Conservation (phyloP, 768 basidiomycete genomes). For the Mycena venus region DNA sequence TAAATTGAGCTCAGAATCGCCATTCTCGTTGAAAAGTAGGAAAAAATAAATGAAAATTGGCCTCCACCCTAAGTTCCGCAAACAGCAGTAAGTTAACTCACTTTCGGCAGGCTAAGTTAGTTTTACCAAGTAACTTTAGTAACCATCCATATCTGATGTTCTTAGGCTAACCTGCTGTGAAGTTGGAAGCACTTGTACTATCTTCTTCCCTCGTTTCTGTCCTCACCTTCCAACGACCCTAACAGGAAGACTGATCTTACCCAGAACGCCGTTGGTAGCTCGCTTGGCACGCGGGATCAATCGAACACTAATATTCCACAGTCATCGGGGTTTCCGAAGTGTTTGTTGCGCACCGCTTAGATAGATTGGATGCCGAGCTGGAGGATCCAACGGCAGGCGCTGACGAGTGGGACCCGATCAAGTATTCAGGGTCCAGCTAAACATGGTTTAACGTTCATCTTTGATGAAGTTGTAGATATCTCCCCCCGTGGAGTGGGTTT, state of each 20-base stretch:
- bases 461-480: slow-evolving; percentile 1
- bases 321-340: background rate
- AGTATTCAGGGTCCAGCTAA: background rate
- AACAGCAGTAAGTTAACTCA: no score
- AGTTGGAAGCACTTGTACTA: no score
- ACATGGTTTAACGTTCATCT: background rate
- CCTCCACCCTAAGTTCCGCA: no score
- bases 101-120: no score
- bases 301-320: background rate
- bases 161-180: no score
- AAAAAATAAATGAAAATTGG: no score
- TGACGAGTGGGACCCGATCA: background rate
- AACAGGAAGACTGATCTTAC: background rate
- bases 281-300: background rate
- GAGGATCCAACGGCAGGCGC: background rate
- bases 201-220: no score
- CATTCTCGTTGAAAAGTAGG: no score
- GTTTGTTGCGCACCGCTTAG: background rate
- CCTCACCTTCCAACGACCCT: no score
- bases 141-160: no score
- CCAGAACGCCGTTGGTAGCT: background rate
- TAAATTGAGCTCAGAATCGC: no score
- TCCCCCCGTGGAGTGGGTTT: background rate
- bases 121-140: no score
- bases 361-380: background rate